A percentile compares a stretch with the other conserved stretches of the same genome.
Conservation (phyloP, 805 yeast species). For the Hanseniaspora singularis region DNA sequence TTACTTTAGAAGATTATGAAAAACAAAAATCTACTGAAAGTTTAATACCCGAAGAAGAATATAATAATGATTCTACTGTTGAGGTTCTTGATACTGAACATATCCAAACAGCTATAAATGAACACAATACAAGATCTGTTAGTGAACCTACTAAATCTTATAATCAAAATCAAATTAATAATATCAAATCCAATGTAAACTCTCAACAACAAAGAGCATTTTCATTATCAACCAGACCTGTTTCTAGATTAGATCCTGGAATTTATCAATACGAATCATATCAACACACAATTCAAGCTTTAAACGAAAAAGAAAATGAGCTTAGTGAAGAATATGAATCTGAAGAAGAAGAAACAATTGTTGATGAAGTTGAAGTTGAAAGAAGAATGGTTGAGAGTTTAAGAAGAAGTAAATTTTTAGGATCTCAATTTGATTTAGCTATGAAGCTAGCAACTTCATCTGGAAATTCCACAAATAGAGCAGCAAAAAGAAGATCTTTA, state of each 20-base stretch:
- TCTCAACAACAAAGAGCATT: slow-evolving; percentile 32
- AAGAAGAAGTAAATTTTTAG: slow-evolving; percentile 35
- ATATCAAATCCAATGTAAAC: too few relatives aligned
- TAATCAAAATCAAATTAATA: not conserved
- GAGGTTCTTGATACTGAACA: slow-evolving; percentile 12
- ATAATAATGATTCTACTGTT: not conserved
- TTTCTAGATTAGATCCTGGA: slow-evolving; percentile 36
- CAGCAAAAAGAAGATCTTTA: slow-evolving; percentile 14
- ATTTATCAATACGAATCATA: slow-evolving; percentile 22
- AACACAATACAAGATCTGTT: slow-evolving; percentile 28
- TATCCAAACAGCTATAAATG: slow-evolving; percentile 14
- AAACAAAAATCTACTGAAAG: slow-evolving; percentile 7
- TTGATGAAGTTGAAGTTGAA: slow-evolving; percentile 19
- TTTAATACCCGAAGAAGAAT: not conserved
- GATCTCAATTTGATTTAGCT: slow-evolving; percentile 25
- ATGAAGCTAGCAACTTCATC: slow-evolving; percentile 13
- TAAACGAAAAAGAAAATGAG: slow-evolving; percentile 16
- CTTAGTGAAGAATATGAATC: slow-evolving; percentile 22
- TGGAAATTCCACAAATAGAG: not conserved
- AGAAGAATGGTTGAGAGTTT: slow-evolving; percentile 32
- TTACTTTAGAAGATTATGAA: slow-evolving; percentile 15
- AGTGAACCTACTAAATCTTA: slow-evolving; percentile 29
- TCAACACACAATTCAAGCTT: slow-evolving; percentile 11
- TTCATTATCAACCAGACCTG: slow-evolving; percentile 34
- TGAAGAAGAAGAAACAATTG: slow-evolving; percentile 19